Conservation (phyloP, 805 yeast genomes). For the Ogataea ganodermae region DNA sequence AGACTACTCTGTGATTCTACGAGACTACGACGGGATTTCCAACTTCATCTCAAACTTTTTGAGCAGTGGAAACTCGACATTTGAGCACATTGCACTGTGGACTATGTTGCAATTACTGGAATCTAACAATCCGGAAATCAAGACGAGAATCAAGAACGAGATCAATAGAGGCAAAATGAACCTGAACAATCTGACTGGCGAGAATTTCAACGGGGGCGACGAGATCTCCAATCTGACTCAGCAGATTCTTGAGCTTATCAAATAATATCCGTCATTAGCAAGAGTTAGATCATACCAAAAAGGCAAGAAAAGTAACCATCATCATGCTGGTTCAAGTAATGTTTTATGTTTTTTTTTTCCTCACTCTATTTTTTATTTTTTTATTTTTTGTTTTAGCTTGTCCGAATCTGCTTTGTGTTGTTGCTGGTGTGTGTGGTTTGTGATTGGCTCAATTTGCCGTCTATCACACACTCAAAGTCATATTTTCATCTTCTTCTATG, state of each 20-base stretch:
- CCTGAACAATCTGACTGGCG: conserved; percentile 37
- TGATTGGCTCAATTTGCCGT: background rate
- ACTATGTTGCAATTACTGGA: conserved; percentile 91
- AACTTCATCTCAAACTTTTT: conserved; percentile 82
- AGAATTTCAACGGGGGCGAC: conserved; percentile 36
- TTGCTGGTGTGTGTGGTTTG: background rate
- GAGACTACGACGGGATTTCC: conserved; percentile 86
- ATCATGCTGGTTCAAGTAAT: background rate
- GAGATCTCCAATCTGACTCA: conserved; percentile 40
- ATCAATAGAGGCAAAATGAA: conserved; percentile 36
- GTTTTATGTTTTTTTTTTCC: background rate
- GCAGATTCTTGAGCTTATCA: conserved; percentile 39
- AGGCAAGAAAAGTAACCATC: background rate
- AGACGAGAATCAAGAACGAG: conserved; percentile 36
- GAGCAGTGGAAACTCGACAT: conserved; percentile 83
- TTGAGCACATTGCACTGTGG: conserved; percentile 98
- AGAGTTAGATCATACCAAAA: conserved; percentile 2
- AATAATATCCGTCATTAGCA: conserved; percentile 16
- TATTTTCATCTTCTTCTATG: conserved; percentile 2
- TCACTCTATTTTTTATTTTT: background rate
- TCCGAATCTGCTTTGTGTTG: conserved; percentile 1
- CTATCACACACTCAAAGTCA: conserved; percentile 1
- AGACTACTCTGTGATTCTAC: conserved; percentile 76
- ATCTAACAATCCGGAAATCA: conserved; percentile 70
- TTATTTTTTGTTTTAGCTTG: background rate